Percentiles rank a stretch among this genome's conserved stretches.
phyloP scores from a whole-genome alignment of 306 rosid species.

The Mucuna pruriens region DNA sequence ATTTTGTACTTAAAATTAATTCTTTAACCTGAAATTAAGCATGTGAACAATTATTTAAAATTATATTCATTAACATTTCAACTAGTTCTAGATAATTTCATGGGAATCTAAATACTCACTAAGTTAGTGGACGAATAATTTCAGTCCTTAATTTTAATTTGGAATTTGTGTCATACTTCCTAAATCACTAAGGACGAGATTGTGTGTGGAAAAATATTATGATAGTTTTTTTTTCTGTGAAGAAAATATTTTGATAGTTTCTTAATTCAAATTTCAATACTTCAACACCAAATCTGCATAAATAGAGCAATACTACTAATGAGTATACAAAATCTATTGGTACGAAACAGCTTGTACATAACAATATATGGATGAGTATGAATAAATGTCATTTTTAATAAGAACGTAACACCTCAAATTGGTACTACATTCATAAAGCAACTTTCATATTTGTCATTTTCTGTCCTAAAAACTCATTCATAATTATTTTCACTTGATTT shows the following conservation, averaged over 20 bases:
- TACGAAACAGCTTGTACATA: neutral
- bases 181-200: neutral
- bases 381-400: neutral
- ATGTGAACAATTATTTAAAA: neutral
- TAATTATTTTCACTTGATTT: neutral
- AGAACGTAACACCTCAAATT: neutral
- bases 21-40: too few relatives aligned
- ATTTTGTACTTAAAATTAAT: too few relatives aligned
- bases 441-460: neutral
- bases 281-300: neutral
- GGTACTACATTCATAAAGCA: neutral
- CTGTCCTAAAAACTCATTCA: neutral
- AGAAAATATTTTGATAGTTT: neutral
- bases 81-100: too few relatives aligned
- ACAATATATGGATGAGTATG: neutral
- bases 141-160: neutral
- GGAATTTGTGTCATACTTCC: neutral
- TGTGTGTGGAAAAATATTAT: neutral
- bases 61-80: too few relatives aligned
- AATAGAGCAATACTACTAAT: neutral
- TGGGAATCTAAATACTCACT: too few relatives aligned
- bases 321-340: neutral
- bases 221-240: neutral
- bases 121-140: neutral
- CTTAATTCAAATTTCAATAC: neutral